Evolutionary conservation across 306 rosid genomes (phyloP), one percentile per base, ranked within the genome.

Genomic region (Vigna nakashimae): DNA sequence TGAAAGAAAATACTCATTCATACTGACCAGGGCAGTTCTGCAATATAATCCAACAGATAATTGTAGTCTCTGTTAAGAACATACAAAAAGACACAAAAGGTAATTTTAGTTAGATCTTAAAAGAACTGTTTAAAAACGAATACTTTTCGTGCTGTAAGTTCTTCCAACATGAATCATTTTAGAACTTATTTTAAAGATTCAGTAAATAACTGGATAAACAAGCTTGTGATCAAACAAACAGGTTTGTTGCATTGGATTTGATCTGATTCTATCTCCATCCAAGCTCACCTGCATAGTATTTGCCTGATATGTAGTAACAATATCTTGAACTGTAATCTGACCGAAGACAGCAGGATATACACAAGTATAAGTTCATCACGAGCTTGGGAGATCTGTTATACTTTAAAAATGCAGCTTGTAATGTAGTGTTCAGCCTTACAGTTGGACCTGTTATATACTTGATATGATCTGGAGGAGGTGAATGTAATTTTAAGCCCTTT

Each of bases 251-350:
- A 16, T 34, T 1, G 0, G 15, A 36, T 0, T 52, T 17, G 50
- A 36, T 63, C 16, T 63, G 2, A 34, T 63, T n/a, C 69, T 38
- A 65, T 65, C 30, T 10, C 9, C 1, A 13, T 17, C 14, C 8
- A 65, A 36, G 51, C 70, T 65, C 48, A 64, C 49, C 69, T 16
- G 69, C 48, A n/a, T 36, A 15, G 48, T 16, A 63, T 63, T 63
- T 0, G 10, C 46, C 9, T 0, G 36, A n/a, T 36, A 15, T 32
- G 20, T 63, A 4, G 48, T 16, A 64, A 64, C 30, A 38, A 18
- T n/a, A 4, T 38, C 17, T 8, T 9, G 7, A 34, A 63, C 20
- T n/a, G 46, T 34, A 15, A 36, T 64, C n/a, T 36, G 16, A 17
- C 28, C 7, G 17, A 9, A 36, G 15, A n/a, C 2, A 13, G 46